Evolutionary conservation across 2,329 filamentous ascomycete species (phyloP).

Genomic region (Septoria petroselini): DNA sequence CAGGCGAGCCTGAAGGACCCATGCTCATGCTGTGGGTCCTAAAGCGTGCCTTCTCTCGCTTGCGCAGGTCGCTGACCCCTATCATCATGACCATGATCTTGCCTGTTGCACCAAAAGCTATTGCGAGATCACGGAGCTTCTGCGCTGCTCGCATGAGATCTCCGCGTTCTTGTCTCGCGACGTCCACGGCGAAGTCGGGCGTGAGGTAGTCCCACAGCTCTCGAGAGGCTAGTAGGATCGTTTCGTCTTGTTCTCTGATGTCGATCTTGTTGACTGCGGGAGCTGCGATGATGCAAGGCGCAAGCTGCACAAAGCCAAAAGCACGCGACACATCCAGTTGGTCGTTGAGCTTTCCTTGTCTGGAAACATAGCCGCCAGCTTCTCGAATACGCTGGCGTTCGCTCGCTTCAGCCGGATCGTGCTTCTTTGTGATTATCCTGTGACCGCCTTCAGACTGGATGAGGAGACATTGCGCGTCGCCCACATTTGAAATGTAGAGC

Average conservation of each 20-base stretch:
- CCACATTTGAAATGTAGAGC: slow-evolving; percentile 90
- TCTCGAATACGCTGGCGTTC: slow-evolving; percentile 89
- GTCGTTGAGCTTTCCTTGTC: slow-evolving; percentile 91
- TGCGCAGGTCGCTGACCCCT: slow-evolving; percentile 85
- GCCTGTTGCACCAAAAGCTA: slow-evolving; percentile 86
- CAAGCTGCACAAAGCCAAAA: slow-evolving; percentile 90
- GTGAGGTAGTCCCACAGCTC: slow-evolving; percentile 95
- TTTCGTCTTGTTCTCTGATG: slow-evolving; percentile 85
- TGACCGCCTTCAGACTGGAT: slow-evolving; percentile 84
- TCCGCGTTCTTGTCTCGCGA: slow-evolving; percentile 77
- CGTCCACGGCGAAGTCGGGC: slow-evolving; percentile 85
- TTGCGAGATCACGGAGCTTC: slow-evolving; percentile 89
- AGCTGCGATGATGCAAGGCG: slow-evolving; percentile 88
- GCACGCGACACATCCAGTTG: slow-evolving; percentile 85
- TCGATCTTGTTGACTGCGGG: slow-evolving; percentile 76
- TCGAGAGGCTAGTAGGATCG: slow-evolving; percentile 83
- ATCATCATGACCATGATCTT: slow-evolving; percentile 99
- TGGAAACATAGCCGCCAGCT: slow-evolving; percentile 91
- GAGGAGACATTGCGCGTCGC: slow-evolving; percentile 91
- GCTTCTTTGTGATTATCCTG: slow-evolving; percentile 81
- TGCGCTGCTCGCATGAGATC: slow-evolving; percentile 95
- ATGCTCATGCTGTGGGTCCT: slow-evolving; percentile 82
- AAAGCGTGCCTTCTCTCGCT: slow-evolving; percentile 71
- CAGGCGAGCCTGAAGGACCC: slow-evolving; percentile 69
- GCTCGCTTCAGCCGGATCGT: slow-evolving; percentile 81